Evolutionary conservation across 306 rosid genomes (phyloP).

Genomic region (Citrullus amarus): DNA sequence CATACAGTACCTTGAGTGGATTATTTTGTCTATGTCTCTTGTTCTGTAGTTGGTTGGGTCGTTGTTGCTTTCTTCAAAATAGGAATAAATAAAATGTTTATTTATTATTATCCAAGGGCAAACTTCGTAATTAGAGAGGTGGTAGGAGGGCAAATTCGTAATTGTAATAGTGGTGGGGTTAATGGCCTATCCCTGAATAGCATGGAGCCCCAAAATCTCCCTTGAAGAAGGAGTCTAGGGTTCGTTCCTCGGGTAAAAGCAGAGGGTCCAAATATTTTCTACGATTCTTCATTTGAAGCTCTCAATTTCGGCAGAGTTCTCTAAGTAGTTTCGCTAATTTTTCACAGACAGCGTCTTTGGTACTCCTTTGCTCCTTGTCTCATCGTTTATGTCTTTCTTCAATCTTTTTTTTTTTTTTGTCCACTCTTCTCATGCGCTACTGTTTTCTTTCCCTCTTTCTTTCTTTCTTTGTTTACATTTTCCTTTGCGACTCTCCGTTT

Average conservation of each 20-base stretch:
- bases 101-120: not conserved
- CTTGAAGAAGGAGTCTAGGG: not conserved
- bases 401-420: not conserved
- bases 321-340: not conserved
- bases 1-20: no score
- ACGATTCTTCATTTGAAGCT: not conserved
- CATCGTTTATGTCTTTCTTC: not conserved
- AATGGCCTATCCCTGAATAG: not conserved
- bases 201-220: not conserved
- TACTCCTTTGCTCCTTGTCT: not conserved
- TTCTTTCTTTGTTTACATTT: not conserved
- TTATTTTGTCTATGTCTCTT: no score
- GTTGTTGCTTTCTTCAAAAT: no score
- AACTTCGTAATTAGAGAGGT: slow-evolving; percentile 4
- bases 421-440: not conserved
- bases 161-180: not conserved
- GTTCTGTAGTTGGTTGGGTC: no score
- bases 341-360: slow-evolving; percentile 9
- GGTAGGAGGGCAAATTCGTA: not conserved
- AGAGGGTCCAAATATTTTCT: not conserved
- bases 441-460: not conserved
- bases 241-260: not conserved
- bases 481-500: not conserved
- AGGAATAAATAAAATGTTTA: not conserved
- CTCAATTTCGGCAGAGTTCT: not conserved